Evolutionary conservation across 75 land plant species (phyloP).

Genomic region (Ceratopteris richardii): DNA sequence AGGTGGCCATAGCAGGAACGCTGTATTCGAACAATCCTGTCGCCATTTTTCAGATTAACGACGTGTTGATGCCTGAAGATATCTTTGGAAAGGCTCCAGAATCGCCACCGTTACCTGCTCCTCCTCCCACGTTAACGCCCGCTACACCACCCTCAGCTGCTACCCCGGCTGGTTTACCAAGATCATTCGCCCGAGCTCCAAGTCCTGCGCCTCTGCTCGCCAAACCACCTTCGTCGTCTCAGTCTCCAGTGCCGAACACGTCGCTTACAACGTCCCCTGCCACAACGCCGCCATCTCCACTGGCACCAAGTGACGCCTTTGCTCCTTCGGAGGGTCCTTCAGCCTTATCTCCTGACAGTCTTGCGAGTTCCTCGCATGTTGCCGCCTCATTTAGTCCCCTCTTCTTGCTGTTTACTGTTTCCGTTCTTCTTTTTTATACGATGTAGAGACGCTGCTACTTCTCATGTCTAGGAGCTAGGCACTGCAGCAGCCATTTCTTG

Average conservation of each 20-base stretch:
- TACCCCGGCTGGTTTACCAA: too few relatives aligned
- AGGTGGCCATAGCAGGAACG: neutral
- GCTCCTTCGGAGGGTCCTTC: neutral
- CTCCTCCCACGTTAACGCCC: neutral
- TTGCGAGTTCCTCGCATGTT: too few relatives aligned
- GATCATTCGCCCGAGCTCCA: too few relatives aligned
- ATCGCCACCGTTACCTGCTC: constrained; percentile 26
- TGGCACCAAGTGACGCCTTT: neutral
- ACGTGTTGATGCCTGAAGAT: neutral
- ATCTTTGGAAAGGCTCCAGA: constrained; percentile 36
- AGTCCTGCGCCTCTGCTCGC: too few relatives aligned
- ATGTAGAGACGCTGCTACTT: too few relatives aligned
- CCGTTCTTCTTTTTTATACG: too few relatives aligned
- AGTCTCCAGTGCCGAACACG: neutral
- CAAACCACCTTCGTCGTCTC: neutral
- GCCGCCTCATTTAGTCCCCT: too few relatives aligned
- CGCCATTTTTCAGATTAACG: neutral
- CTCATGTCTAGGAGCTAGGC: too few relatives aligned
- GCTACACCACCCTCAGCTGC: neutral
- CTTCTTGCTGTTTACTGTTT: too few relatives aligned
- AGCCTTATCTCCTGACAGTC: constrained; percentile 3
- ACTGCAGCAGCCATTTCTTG: too few relatives aligned
- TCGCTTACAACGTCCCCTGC: neutral
- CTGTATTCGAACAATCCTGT: neutral
- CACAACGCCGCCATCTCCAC: constrained; percentile 9